These are phyloP conservation scores for Scolecobasidium constrictum DNA, from an alignment of 2,329 filamentous ascomycete species.

Conservation along the genomic window DNA sequence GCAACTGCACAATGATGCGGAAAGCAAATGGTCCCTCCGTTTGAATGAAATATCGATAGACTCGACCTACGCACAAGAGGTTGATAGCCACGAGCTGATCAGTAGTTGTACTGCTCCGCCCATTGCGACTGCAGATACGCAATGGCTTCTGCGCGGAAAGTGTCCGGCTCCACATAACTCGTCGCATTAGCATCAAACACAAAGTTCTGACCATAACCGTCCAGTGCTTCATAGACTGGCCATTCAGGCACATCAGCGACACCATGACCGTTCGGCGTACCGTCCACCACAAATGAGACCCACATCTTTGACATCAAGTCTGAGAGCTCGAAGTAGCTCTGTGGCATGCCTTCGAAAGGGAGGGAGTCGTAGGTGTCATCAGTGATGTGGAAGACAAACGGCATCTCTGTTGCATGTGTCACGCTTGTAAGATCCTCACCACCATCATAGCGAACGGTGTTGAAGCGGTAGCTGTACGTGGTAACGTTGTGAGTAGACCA, in stretches of 20 bases:
- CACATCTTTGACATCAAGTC: slow-evolving; percentile 33
- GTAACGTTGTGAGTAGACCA: slow-evolving; percentile 38
- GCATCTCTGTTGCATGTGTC: slow-evolving; percentile 41
- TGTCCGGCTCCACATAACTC: slow-evolving; percentile 29
- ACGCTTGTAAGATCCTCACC: background rate
- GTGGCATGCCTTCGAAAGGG: slow-evolving; percentile 24
- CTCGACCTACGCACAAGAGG: no score
- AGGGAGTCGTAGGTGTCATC: slow-evolving; percentile 25
- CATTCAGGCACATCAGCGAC: slow-evolving; percentile 17
- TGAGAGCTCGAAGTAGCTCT: slow-evolving; percentile 29
- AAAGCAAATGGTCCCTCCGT: no score
- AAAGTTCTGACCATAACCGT: slow-evolving; percentile 25
- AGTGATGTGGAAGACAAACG: slow-evolving; percentile 37
- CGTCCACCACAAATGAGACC: slow-evolving; percentile 31
- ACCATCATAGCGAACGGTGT: slow-evolving; percentile 31
- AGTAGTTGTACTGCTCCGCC: background rate
- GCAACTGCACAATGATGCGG: no score
- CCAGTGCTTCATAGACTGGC: slow-evolving; percentile 26
- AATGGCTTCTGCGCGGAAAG: slow-evolving; percentile 33
- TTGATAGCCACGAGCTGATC: no score
- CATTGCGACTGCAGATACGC: slow-evolving; percentile 11
- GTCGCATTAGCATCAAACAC: slow-evolving; percentile 37
- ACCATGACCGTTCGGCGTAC: slow-evolving; percentile 26
- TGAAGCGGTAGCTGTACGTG: slow-evolving; percentile 53
- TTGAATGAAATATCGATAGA: no score